Evolutionary conservation across 805 yeast species (phyloP).

Genomic region (Barnettozyma pratensis): DNA sequence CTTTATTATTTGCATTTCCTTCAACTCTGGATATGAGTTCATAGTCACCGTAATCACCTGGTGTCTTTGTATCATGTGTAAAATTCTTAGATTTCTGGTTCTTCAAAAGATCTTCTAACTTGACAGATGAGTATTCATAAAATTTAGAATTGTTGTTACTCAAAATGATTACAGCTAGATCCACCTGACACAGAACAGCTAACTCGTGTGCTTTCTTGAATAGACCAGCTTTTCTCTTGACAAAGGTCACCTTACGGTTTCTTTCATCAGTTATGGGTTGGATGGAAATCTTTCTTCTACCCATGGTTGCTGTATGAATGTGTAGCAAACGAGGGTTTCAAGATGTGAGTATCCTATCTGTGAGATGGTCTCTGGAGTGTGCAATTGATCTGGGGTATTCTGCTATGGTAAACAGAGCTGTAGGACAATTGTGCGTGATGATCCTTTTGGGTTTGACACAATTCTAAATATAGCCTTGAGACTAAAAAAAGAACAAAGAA

Average conservation of each 20-base stretch:
- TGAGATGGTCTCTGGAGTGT: no score
- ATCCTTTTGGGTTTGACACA: slow-evolving; percentile 6
- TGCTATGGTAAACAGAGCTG: no score
- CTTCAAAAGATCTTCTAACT: slow-evolving; percentile 45
- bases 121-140: slow-evolving; percentile 77
- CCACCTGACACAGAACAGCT: slow-evolving; percentile 88
- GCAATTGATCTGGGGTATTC: no score
- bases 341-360: no score
- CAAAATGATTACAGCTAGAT: slow-evolving; percentile 81
- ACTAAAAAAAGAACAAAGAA: slow-evolving; percentile 8
- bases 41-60: slow-evolving; percentile 63
- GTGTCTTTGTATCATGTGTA: slow-evolving; percentile 56
- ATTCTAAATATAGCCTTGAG: slow-evolving; percentile 8
- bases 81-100: slow-evolving; percentile 30
- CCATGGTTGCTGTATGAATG: slow-evolving; percentile 48
- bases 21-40: slow-evolving; percentile 30
- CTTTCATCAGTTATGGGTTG: slow-evolving; percentile 89
- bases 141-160: slow-evolving; percentile 74
- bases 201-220: slow-evolving; percentile 62
- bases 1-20: neutral
- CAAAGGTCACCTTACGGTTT: slow-evolving; percentile 80
- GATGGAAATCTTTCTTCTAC: slow-evolving; percentile 93
- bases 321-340: neutral
- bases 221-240: slow-evolving; percentile 90
- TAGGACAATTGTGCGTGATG: no score